Conservation (phyloP, 306 rosid genomes). For the Abrus precatorius region DNA sequence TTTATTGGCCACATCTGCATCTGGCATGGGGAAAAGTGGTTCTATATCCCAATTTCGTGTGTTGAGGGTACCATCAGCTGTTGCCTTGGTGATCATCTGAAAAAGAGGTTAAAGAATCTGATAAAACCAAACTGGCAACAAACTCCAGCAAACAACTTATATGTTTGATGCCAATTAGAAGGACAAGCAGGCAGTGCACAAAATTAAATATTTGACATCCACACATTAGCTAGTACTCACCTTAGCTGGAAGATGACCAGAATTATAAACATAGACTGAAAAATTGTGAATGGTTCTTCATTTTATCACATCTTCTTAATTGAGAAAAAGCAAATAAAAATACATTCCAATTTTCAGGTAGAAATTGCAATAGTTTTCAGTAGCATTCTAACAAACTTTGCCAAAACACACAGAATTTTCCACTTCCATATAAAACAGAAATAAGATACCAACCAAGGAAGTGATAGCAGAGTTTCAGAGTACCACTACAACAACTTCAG, state of each 20-base stretch:
- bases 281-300: not conserved
- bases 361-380: slow-evolving; percentile 12
- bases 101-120: slow-evolving; percentile 43
- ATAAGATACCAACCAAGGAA: slow-evolving; percentile 8
- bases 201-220: slow-evolving; percentile 6
- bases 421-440: not conserved
- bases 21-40: slow-evolving; percentile 87
- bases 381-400: not conserved
- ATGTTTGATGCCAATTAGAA: slow-evolving; percentile 3
- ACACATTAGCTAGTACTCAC: slow-evolving; percentile 20
- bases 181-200: slow-evolving; percentile 26
- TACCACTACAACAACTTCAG: not conserved
- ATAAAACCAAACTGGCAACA: slow-evolving; percentile 24
- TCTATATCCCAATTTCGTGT: slow-evolving; percentile 93
- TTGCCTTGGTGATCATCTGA: slow-evolving; percentile 94
- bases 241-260: slow-evolving; percentile 10
- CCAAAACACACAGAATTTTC: not conserved
- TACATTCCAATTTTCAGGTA: not conserved
- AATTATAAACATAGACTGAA: slow-evolving; percentile 16
- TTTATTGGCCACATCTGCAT: slow-evolving; percentile 61
- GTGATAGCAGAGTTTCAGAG: not conserved
- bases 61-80: slow-evolving; percentile 88
- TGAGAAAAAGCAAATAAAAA: slow-evolving; percentile 26
- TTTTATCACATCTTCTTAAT: not conserved
- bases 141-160: slow-evolving; percentile 23